phyloP scores from a whole-genome alignment of 495 filamentous ascomycete genomes.

The Talaromyces adpressus region DNA sequence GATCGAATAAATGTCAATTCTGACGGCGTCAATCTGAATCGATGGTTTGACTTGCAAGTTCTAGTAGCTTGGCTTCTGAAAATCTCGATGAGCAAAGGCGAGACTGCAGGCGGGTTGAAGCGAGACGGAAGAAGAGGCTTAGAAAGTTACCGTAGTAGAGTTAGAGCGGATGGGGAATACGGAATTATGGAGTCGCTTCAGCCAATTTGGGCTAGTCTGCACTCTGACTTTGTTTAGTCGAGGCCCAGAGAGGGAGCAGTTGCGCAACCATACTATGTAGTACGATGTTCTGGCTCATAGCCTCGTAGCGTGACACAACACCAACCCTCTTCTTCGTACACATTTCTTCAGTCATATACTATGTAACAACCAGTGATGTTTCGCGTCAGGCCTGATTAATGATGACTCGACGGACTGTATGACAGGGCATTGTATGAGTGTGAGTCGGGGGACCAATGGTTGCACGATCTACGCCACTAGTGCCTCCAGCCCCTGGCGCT shows the following conservation, averaged over 20 bases:
- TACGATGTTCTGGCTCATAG: too few species aligned
- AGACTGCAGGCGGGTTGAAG: too few species aligned
- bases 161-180: neutral
- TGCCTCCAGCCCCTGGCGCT: constrained; percentile 6
- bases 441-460: neutral
- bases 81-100: neutral
- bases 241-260: neutral
- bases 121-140: neutral
- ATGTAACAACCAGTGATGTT: too few species aligned
- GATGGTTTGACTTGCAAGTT: too few species aligned
- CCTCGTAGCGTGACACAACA: too few species aligned
- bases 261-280: neutral
- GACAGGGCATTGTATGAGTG: neutral
- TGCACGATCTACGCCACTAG: constrained; percentile 6
- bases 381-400: too few species aligned
- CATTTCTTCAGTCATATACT: too few species aligned
- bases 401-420: neutral
- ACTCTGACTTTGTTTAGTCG: neutral
- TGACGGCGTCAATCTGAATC: too few species aligned
- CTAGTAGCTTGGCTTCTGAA: neutral
- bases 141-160: neutral
- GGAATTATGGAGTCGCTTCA: neutral
- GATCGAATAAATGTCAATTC: neutral
- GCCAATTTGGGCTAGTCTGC: neutral
- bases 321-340: too few species aligned